Conservation (phyloP, 306 rosid species). For the Cucurbita maxima region DNA sequence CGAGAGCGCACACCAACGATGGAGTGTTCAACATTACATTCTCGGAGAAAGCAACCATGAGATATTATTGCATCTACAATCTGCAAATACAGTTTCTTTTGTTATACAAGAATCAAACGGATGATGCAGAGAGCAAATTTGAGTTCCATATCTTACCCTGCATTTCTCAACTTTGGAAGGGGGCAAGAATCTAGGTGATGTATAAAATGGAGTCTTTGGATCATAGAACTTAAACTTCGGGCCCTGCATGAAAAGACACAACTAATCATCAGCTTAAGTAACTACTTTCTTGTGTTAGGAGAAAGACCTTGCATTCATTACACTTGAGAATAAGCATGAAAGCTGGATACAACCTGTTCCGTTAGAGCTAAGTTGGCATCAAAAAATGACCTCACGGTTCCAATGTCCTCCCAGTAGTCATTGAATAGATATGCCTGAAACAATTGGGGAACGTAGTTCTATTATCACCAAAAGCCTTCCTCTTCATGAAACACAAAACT, state of each 20-base stretch:
- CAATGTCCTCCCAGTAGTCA: constrained; percentile 98
- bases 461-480: not conserved
- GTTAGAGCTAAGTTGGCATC: constrained; percentile 89
- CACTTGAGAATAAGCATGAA: not conserved
- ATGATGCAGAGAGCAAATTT: not conserved
- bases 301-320: not conserved
- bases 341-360: constrained; percentile 39
- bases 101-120: constrained; percentile 5
- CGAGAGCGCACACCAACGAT: constrained; percentile 91
- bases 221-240: constrained; percentile 82
- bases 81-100: constrained; percentile 26
- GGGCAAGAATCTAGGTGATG: constrained; percentile 91
- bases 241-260: constrained; percentile 31
- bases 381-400: constrained; percentile 83
- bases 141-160: constrained; percentile 49
- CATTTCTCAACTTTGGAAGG: constrained; percentile 94
- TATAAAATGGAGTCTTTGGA: constrained; percentile 92
- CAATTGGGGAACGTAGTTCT: not conserved
- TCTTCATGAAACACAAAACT: not conserved
- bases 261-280: constrained; percentile 11
- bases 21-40: constrained; percentile 80
- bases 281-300: not conserved
- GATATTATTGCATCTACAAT: constrained; percentile 76
- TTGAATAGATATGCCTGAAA: constrained; percentile 81
- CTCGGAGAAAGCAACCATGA: constrained; percentile 91